These are phyloP conservation scores for Camellia sinensis DNA, from an alignment of 148 eudicot genomes.

Conservation along the genomic window DNA sequence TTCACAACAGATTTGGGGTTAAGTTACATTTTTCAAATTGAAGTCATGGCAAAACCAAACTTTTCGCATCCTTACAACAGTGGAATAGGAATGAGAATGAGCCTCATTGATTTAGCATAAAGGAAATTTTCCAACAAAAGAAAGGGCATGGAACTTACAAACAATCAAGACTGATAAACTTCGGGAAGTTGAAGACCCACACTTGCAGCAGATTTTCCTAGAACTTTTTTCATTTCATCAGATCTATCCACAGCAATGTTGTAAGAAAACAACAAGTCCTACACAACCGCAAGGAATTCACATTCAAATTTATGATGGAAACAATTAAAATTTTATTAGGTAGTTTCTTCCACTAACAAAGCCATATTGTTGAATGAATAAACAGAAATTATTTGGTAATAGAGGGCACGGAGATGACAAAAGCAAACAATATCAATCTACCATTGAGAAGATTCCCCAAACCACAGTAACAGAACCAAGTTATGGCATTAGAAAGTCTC, in stretches of 20 bases:
- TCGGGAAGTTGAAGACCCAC: constrained; percentile 96
- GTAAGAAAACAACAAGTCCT: constrained; percentile 89
- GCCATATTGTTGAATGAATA: background rate
- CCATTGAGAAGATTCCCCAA: background rate
- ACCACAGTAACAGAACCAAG: background rate
- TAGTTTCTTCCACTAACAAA: background rate
- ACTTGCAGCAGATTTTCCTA: constrained; percentile 90
- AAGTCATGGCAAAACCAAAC: background rate
- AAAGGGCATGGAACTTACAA: constrained; percentile 9
- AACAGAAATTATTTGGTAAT: background rate
- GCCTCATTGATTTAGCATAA: background rate
- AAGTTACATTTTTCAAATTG: background rate
- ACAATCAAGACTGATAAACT: constrained; percentile 59
- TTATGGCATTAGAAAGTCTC: background rate
- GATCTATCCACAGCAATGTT: constrained; percentile 93
- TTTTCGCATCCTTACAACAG: background rate
- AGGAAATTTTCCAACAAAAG: background rate
- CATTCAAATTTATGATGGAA: background rate
- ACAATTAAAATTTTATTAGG: background rate
- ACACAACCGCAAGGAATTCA: constrained; percentile 18
- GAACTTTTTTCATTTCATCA: constrained; percentile 71
- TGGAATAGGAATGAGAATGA: background rate
- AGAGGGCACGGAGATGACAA: background rate
- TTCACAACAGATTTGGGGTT: background rate
- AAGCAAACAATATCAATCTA: background rate